A percentile compares a stretch with the other conserved stretches of the same genome.
phyloP scores from a whole-genome alignment of 257 asterid species.

The Primulina eburnea region DNA sequence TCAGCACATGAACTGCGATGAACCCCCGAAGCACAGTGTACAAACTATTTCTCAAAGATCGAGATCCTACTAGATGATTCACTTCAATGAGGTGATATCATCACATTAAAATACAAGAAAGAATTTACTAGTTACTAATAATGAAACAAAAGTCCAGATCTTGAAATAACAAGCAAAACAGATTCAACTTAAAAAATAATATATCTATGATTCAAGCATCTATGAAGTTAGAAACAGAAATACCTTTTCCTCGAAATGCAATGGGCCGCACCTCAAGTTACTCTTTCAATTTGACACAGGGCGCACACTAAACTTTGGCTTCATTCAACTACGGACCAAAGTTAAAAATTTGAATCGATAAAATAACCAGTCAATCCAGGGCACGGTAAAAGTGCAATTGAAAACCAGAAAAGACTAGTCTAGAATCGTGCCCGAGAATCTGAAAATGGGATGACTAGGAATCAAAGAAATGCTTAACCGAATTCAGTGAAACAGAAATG shows the following conservation, averaged over 20 bases:
- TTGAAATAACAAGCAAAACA: constrained; percentile 31
- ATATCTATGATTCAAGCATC: constrained; percentile 11
- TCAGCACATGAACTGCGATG: constrained; percentile 10
- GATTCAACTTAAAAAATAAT: not conserved
- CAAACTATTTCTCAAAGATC: constrained; percentile 3
- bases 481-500: too few species aligned
- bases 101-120: not conserved
- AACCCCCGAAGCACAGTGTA: constrained; percentile 6
- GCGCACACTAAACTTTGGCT: constrained; percentile 21
- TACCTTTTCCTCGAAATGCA: constrained; percentile 30
- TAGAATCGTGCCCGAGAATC: constrained; percentile 29
- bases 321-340: constrained; percentile 22
- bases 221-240: constrained; percentile 31
- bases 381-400: constrained; percentile 23
- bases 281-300: constrained; percentile 27
- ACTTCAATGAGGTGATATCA: constrained; percentile 2
- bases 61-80: constrained; percentile 14
- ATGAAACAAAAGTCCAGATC: constrained; percentile 34
- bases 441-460: constrained; percentile 29
- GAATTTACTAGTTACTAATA: not conserved
- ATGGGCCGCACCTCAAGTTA: constrained; percentile 18
- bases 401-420: constrained; percentile 10
- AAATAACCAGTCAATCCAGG: constrained; percentile 28
- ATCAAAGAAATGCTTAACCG: not conserved
- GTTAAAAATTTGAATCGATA: constrained; percentile 32